A percentile compares a stretch with the other conserved stretches of the same genome.
These are phyloP conservation scores for Trametes cubensis DNA, from an alignment of 768 basidiomycete species.

Conservation along the genomic window DNA sequence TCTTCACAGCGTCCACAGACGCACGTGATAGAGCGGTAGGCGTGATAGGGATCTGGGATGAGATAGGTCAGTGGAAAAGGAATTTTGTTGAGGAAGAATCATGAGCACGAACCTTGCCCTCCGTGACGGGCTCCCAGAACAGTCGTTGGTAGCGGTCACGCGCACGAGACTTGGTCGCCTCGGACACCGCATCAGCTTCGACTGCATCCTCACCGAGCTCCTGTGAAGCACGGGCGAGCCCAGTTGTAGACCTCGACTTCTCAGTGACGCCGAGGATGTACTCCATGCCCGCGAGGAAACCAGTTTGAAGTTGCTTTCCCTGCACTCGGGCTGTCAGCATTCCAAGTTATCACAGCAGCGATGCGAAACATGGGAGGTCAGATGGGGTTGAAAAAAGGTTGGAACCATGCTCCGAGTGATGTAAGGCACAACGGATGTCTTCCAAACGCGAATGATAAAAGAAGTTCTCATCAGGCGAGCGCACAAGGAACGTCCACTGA, in stretches of 20 bases:
- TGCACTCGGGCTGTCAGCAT: slow-evolving; percentile 33
- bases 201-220: slow-evolving; percentile 51
- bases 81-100: neutral
- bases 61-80: neutral
- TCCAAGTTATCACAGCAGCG: neutral
- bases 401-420: slow-evolving; percentile 62
- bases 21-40: slow-evolving; percentile 50
- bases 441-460: slow-evolving; percentile 70
- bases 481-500: slow-evolving; percentile 33
- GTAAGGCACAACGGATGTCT: slow-evolving; percentile 66
- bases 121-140: slow-evolving; percentile 80
- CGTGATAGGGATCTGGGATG: slow-evolving; percentile 60
- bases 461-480: slow-evolving; percentile 51
- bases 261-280: slow-evolving; percentile 61
- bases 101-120: slow-evolving; percentile 60
- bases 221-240: slow-evolving; percentile 8
- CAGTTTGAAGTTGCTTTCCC: slow-evolving; percentile 73
- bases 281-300: slow-evolving; percentile 85
- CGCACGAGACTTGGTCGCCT: slow-evolving; percentile 57
- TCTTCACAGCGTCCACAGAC: slow-evolving; percentile 42
- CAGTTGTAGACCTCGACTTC: slow-evolving; percentile 15
- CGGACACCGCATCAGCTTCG: slow-evolving; percentile 59
- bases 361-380: slow-evolving; percentile 39
- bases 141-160: slow-evolving; percentile 68
- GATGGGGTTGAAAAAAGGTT: slow-evolving; percentile 73